phyloP scores from a whole-genome alignment of 305 asterid genomes.

The Solanum chacoense region DNA sequence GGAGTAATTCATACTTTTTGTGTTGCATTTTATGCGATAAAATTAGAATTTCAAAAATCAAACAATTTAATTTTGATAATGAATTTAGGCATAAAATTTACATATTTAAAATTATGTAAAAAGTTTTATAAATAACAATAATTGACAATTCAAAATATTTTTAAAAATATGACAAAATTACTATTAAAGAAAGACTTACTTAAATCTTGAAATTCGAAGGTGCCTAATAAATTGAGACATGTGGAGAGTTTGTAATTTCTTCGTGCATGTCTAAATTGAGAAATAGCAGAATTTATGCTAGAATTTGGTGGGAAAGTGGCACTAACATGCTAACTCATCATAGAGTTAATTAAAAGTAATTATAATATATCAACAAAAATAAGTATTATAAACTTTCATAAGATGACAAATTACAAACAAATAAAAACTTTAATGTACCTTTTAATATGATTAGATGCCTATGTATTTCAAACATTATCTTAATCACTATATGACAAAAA shows the following conservation, averaged over 20 bases:
- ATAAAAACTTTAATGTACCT: neutral
- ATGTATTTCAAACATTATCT: neutral
- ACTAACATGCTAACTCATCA: neutral
- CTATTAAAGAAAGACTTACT: fast-evolving
- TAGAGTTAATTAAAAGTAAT: neutral
- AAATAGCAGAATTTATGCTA: neutral
- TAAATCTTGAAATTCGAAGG: no score
- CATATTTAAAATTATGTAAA: neutral
- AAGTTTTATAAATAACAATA: neutral
- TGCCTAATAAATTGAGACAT: neutral
- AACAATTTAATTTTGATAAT: no score
- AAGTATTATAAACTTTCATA: neutral
- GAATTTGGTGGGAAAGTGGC: neutral
- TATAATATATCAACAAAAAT: neutral
- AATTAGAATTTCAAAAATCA: no score
- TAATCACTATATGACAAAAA: neutral
- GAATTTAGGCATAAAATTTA: neutral
- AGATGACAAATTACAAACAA: neutral
- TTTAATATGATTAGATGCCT: neutral
- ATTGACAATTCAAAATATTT: neutral
- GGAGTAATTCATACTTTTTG: neutral
- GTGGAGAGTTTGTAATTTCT: neutral
- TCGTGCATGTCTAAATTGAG: neutral
- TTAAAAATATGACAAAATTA: neutral
- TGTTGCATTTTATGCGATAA: no score